Evolutionary conservation across 73 alveolate species (phyloP).

Genomic region (Loxodes magnus): DNA sequence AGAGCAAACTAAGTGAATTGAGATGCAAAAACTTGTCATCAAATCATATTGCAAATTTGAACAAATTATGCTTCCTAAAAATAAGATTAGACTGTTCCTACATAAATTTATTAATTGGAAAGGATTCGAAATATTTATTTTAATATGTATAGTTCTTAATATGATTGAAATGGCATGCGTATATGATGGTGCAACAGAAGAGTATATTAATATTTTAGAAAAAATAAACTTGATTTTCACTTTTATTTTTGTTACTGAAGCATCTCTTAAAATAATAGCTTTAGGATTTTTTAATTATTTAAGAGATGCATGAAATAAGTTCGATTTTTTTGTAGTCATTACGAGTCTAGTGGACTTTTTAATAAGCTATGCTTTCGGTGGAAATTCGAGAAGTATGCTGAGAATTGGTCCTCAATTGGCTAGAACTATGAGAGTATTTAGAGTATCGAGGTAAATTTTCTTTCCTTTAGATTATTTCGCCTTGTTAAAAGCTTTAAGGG

Average conservation of each 20-base stretch:
- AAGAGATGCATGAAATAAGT: neutral
- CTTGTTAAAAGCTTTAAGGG: conserved; percentile 55
- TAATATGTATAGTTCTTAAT: conserved; percentile 68
- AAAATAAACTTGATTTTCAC: conserved; percentile 36
- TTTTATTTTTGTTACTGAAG: conserved; percentile 40
- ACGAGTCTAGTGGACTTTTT: neutral
- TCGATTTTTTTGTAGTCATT: neutral
- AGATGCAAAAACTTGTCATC: conserved; percentile 22
- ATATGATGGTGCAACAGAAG: conserved; percentile 45
- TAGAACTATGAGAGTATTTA: conserved; percentile 41
- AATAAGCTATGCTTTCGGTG: neutral
- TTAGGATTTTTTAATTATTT: neutral
- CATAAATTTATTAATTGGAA: conserved; percentile 33
- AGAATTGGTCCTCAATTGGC: conserved; percentile 37
- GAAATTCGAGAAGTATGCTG: neutral
- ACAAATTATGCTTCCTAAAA: conserved; percentile 24
- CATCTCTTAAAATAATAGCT: conserved; percentile 46
- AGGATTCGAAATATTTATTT: conserved; percentile 64
- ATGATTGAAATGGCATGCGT: conserved; percentile 69
- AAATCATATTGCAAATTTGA: conserved; percentile 48
- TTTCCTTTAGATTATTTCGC: conserved; percentile 52
- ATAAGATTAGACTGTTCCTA: conserved; percentile 18
- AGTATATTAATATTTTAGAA: conserved; percentile 27
- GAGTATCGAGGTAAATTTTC: neutral
- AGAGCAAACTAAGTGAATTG: conserved; percentile 42